phyloP scores from a whole-genome alignment of 2,329 filamentous ascomycete genomes.

The Penicillium occitanis region DNA sequence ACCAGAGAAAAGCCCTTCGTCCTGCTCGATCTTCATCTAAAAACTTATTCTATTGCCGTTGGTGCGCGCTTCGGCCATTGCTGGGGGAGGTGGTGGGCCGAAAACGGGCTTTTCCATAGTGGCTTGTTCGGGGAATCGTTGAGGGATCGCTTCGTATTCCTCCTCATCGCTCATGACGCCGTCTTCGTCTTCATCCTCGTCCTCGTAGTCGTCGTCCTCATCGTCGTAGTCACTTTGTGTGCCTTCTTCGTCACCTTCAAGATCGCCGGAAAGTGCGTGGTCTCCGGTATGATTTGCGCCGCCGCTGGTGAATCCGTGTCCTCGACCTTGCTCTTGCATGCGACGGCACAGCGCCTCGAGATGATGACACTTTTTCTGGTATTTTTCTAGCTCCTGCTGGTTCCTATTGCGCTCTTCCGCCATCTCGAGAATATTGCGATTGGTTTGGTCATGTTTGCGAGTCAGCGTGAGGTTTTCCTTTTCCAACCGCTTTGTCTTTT shows the following conservation, averaged over 20 bases:
- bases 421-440: slow-evolving; percentile 95
- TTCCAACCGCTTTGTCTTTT: slow-evolving; percentile 94
- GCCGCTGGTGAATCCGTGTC: slow-evolving; percentile 61
- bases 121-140: slow-evolving; percentile 30
- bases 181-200: slow-evolving; percentile 64
- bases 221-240: slow-evolving; percentile 55
- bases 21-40: background rate
- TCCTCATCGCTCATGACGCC: slow-evolving; percentile 58
- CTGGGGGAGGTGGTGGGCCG: slow-evolving; percentile 53
- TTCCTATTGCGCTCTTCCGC: slow-evolving; percentile 83
- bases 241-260: slow-evolving; percentile 55
- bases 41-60: slow-evolving; percentile 43
- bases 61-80: slow-evolving; percentile 47
- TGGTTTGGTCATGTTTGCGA: slow-evolving; percentile 89
- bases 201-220: slow-evolving; percentile 60
- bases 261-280: slow-evolving; percentile 38
- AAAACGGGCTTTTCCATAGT: slow-evolving; percentile 45
- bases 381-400: slow-evolving; percentile 73
- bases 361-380: slow-evolving; percentile 83
- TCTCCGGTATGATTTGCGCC: slow-evolving; percentile 38
- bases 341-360: slow-evolving; percentile 92
- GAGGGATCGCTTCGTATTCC: slow-evolving; percentile 49
- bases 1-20: background rate
- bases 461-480: slow-evolving; percentile 92
- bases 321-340: slow-evolving; percentile 92